Evolutionary conservation across 805 yeast genomes (phyloP), one percentile per base, ranked within the genome.

Genomic region (Wickerhamomyces xylosicus): DNA sequence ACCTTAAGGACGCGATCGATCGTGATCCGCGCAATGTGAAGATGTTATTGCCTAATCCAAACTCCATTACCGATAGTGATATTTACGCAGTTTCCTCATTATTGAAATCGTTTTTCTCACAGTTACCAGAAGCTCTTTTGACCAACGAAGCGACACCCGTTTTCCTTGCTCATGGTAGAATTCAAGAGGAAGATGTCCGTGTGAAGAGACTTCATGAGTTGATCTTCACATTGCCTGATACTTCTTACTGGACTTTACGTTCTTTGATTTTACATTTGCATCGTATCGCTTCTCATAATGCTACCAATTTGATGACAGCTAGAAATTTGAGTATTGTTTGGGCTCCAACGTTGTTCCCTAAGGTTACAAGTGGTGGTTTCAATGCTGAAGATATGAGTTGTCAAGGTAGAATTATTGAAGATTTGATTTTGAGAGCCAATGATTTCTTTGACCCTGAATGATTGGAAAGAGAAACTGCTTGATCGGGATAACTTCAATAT

Each of bases 161-260:
- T 27, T 83, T 85, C 52, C 60, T 86, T 36, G 77, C 74, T 31
- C 83, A 87, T 2, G 83, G 83, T 18, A 75, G 76, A 56, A 77
- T 86, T 37, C 71, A 65, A 22, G 84, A 81, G 49, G 68, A 69
- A 16, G 66, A 66, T 13, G 68, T 77, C 47, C 71, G 83, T 41
- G 75, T 84, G 42, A 90, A 86, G 53, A 67, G 67, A 22, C 68
- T 92, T 50, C 98, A 92, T 59, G 85, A 86, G 34, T 72, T 85
- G 42, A 85, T 92, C 35, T 92, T 82, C 63, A 83, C 84, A 47
- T 69, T 92, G 40, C 96, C 97, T 0, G 98, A 92, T 61, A 92
- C 95, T 1, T 86, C 90, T 41, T 92, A 92, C 58, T 89, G 95
- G 68, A 89, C 97, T 0, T 67, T 92, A 48, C 67, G 97, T 47